Evolutionary conservation across 1,284 basidiomycete genomes (phyloP).

Genomic region (Ustilago nuda): DNA sequence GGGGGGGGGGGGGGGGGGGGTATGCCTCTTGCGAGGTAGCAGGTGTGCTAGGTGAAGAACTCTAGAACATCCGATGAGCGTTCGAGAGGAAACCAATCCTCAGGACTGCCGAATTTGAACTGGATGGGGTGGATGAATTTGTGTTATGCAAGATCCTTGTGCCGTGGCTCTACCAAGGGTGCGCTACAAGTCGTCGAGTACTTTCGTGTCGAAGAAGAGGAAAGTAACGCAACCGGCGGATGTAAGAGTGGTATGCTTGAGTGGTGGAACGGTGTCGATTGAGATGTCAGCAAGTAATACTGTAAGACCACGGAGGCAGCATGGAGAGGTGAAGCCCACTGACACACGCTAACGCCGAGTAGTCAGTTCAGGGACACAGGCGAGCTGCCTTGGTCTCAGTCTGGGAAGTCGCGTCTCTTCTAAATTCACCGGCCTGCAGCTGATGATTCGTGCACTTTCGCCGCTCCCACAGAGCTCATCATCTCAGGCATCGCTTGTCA

Average conservation of each 20-base stretch:
- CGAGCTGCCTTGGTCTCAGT: neutral
- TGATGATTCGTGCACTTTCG: constrained; percentile 3
- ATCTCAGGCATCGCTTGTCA: neutral
- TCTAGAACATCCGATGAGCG: constrained; percentile 1
- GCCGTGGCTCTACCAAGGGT: neutral
- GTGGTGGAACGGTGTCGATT: neutral
- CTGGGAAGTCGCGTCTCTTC: constrained; percentile 6
- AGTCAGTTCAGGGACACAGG: neutral
- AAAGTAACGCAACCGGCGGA: neutral
- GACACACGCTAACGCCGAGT: constrained; percentile 6
- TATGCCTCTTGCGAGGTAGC: no score
- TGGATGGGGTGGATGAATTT: neutral
- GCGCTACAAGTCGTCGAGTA: neutral
- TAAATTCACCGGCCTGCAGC: neutral
- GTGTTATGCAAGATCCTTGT: neutral
- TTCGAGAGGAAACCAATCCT: neutral
- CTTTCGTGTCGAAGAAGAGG: neutral
- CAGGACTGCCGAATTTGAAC: neutral
- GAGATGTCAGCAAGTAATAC: neutral
- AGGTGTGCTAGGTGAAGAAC: neutral
- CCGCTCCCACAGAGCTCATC: neutral
- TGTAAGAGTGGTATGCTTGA: neutral
- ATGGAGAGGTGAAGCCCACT: neutral
- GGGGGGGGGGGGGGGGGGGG: no score
- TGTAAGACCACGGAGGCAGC: neutral